Percentiles rank a stretch among this genome's conserved stretches.
phyloP scores from a whole-genome alignment of 1,284 basidiomycete genomes.

The Pyrrhoderma noxium region DNA sequence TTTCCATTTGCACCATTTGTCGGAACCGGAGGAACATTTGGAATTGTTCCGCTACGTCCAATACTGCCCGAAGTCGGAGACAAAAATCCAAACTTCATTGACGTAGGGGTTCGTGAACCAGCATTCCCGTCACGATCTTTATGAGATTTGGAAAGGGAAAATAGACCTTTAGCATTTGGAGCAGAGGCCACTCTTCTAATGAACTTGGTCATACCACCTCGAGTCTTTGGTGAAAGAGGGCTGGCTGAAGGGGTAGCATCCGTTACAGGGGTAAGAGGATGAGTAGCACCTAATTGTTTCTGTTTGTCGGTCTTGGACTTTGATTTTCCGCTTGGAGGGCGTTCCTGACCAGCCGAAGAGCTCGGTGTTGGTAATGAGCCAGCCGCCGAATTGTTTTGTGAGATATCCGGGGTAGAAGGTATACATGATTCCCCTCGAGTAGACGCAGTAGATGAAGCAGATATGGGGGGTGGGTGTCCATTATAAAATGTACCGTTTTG shows the following conservation, averaged over 20 bases:
- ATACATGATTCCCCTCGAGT: not conserved
- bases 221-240: slow-evolving; percentile 11
- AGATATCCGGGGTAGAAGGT: slow-evolving; percentile 1
- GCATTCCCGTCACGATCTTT: slow-evolving; percentile 47
- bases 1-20: slow-evolving; percentile 28
- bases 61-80: slow-evolving; percentile 13
- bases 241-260: slow-evolving; percentile 18
- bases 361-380: slow-evolving; percentile 16
- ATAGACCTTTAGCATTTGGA: slow-evolving; percentile 91
- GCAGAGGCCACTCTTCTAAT: slow-evolving; percentile 93
- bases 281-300: slow-evolving; percentile 50
- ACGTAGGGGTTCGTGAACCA: slow-evolving; percentile 34
- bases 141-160: slow-evolving; percentile 50
- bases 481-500: not conserved
- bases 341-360: slow-evolving; percentile 14
- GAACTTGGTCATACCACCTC: slow-evolving; percentile 41
- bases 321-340: slow-evolving; percentile 2
- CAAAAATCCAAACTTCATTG: slow-evolving; percentile 13
- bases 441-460: slow-evolving; percentile 1
- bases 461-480: slow-evolving; percentile 5
- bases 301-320: slow-evolving; percentile 36
- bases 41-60: slow-evolving; percentile 10
- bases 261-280: slow-evolving; percentile 20
- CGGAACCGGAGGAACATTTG: slow-evolving; percentile 39
- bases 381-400: slow-evolving; percentile 1